A percentile compares a stretch with the other conserved stretches of the same genome.
phyloP scores from a whole-genome alignment of 1,284 basidiomycete genomes.

The Tilletia indica region DNA sequence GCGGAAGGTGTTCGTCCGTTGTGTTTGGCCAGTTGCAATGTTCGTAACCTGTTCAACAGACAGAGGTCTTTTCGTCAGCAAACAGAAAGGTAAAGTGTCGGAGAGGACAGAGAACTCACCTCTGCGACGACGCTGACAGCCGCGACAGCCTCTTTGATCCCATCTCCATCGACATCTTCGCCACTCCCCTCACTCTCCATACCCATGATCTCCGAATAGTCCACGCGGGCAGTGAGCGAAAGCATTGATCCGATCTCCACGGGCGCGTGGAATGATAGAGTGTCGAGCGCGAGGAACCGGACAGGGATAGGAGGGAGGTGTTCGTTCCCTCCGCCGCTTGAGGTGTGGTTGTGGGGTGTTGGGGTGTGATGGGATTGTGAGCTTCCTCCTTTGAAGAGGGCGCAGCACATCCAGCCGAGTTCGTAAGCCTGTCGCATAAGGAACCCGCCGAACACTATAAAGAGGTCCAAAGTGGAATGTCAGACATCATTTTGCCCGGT shows the following conservation, averaged over 20 bases:
- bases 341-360: not conserved
- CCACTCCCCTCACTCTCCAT: slow-evolving; percentile 16
- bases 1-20: slow-evolving; percentile 46
- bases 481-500: slow-evolving; percentile 8
- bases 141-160: slow-evolving; percentile 25
- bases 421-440: slow-evolving; percentile 55
- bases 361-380: not conserved
- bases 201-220: slow-evolving; percentile 28
- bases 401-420: slow-evolving; percentile 54
- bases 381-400: slow-evolving; percentile 22
- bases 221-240: slow-evolving; percentile 42
- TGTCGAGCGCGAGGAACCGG: slow-evolving; percentile 55
- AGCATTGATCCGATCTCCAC: slow-evolving; percentile 50
- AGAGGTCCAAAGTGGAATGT: not conserved
- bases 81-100: slow-evolving; percentile 6
- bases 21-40: slow-evolving; percentile 35
- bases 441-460: slow-evolving; percentile 40
- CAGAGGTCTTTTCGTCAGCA: too few species aligned
- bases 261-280: slow-evolving; percentile 44
- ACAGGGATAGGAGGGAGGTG: slow-evolving; percentile 33
- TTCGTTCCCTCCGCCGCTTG: not conserved
- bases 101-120: slow-evolving; percentile 36
- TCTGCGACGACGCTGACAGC: slow-evolving; percentile 43
- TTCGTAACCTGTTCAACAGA: slow-evolving; percentile 27
- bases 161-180: slow-evolving; percentile 15